Conservation (phyloP, 805 yeast genomes). For the Kazachstania viticola region DNA sequence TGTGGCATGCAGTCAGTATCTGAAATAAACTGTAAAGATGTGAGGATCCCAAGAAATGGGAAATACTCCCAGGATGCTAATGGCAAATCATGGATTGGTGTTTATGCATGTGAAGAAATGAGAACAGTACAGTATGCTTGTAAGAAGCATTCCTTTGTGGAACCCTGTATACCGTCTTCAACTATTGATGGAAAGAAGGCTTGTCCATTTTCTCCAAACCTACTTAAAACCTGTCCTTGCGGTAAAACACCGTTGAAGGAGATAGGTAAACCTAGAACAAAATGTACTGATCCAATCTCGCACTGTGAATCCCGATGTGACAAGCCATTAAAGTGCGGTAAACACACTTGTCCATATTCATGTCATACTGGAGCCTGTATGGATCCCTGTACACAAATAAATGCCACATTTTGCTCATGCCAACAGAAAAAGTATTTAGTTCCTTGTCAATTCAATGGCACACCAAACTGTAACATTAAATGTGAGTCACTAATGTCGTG, state of each 20-base stretch:
- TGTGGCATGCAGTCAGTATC: conserved; percentile 50
- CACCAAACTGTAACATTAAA: conserved; percentile 56
- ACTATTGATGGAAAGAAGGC: conserved; percentile 17
- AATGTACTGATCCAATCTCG: conserved; percentile 72
- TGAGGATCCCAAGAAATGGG: conserved; percentile 25
- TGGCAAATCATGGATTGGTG: conserved; percentile 37
- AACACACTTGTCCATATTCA: conserved; percentile 45
- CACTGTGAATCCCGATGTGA: conserved; percentile 59
- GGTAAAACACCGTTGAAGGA: conserved; percentile 47
- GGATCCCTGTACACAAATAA: conserved; percentile 47
- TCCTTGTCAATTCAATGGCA: conserved; percentile 48
- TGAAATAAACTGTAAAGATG: conserved; percentile 33
- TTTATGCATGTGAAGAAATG: conserved; percentile 34
- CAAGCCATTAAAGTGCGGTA: conserved; percentile 61
- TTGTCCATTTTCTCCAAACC: conserved; percentile 57
- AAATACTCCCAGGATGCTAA: conserved; percentile 24
- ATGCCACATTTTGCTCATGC: conserved; percentile 52
- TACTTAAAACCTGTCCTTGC: conserved; percentile 63
- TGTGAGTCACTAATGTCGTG: conserved; percentile 71
- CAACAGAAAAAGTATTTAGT: conserved; percentile 43
- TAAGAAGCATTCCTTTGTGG: conserved; percentile 49
- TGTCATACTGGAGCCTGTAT: conserved; percentile 75
- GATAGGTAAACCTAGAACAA: conserved; percentile 32
- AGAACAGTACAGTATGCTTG: conserved; percentile 50
- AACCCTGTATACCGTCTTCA: conserved; percentile 27